Conservation (phyloP, 805 yeast genomes). For the Yamadazyma takamatsuzukensis region DNA sequence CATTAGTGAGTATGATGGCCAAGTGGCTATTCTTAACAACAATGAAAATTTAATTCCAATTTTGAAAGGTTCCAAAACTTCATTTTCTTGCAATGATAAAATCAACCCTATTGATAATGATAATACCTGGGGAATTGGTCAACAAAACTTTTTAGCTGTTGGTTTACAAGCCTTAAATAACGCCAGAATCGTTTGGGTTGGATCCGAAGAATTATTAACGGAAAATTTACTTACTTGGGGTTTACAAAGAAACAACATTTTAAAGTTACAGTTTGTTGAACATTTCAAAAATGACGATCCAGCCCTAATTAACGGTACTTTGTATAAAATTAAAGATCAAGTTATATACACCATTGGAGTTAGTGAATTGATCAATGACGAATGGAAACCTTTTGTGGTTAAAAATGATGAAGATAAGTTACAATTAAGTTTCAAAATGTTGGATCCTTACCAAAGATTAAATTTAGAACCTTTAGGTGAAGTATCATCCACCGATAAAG, state of each 20-base stretch:
- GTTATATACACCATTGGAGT: constrained; percentile 53
- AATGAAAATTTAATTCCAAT: constrained; percentile 70
- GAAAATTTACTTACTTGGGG: constrained; percentile 54
- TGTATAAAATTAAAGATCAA: constrained; percentile 75
- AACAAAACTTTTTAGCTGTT: constrained; percentile 71
- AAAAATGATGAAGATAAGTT: constrained; percentile 45
- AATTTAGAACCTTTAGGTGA: constrained; percentile 47
- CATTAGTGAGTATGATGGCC: constrained; percentile 42
- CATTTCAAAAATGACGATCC: constrained; percentile 53
- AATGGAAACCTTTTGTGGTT: constrained; percentile 66
- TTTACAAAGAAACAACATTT: constrained; percentile 63
- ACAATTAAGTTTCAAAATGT: constrained; percentile 83
- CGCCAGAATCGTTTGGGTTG: constrained; percentile 79
- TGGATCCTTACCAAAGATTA: constrained; percentile 92
- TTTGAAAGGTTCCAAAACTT: constrained; percentile 59
- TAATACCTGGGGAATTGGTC: constrained; percentile 73
- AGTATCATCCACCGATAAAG: constrained; percentile 29
- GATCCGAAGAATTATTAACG: constrained; percentile 54
- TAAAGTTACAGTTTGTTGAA: constrained; percentile 50
- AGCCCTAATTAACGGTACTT: constrained; percentile 30
- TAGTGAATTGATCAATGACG: constrained; percentile 40
- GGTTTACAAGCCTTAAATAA: constrained; percentile 78
- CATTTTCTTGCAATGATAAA: constrained; percentile 51
- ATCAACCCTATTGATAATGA: constrained; percentile 37
- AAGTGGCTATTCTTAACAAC: constrained; percentile 69